phyloP scores from a whole-genome alignment of 139 green algal species.

The Micromonas commoda region DNA sequence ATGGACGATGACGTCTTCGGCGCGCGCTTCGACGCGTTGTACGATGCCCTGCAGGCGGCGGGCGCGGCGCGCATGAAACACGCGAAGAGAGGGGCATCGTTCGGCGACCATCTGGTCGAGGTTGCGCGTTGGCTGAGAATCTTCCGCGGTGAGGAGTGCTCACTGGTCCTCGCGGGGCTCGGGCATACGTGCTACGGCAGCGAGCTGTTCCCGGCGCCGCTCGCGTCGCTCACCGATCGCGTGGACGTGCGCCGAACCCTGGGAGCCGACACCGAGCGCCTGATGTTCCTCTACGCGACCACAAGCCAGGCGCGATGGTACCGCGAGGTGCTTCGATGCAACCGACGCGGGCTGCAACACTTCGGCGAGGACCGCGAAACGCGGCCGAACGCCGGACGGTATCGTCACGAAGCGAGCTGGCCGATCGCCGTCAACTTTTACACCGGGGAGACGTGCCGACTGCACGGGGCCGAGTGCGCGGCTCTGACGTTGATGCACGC shows the following conservation, averaged over 20 bases:
- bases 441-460: background rate
- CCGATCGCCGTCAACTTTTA: background rate
- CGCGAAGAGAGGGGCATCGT: too few relatives aligned
- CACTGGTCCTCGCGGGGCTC: background rate
- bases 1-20: too few relatives aligned
- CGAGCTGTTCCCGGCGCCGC: background rate
- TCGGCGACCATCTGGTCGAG: too few relatives aligned
- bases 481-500: background rate
- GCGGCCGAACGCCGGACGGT: background rate
- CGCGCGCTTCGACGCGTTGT: too few relatives aligned
- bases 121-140: too few relatives aligned
- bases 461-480: background rate
- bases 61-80: too few relatives aligned
- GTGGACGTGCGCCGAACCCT: background rate
- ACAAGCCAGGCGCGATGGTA: background rate
- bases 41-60: too few relatives aligned
- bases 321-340: background rate
- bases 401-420: background rate
- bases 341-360: too few relatives aligned
- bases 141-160: too few relatives aligned
- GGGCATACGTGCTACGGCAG: background rate
- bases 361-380: too few relatives aligned
- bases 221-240: background rate
- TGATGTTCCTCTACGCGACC: background rate
- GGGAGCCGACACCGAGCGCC: background rate